phyloP scores from a whole-genome alignment of 2,329 filamentous ascomycete species.

The Periglandula ipomoeae region DNA sequence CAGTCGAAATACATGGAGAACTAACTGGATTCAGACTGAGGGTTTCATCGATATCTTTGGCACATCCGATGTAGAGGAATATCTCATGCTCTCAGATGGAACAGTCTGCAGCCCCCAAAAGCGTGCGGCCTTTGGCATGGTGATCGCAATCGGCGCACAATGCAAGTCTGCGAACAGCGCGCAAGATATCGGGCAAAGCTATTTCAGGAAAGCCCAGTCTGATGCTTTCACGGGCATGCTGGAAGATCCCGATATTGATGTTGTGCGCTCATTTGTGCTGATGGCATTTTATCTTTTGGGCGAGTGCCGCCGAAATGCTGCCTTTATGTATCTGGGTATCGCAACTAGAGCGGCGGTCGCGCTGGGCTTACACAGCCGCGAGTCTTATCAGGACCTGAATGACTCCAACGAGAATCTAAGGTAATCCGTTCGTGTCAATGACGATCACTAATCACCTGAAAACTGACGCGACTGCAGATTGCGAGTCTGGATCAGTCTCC shows the following conservation, averaged over 20 bases:
- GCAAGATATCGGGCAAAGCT: constrained; percentile 26
- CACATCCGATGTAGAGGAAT: constrained; percentile 17
- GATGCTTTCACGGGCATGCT: constrained; percentile 21
- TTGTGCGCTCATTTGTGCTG: constrained; percentile 42
- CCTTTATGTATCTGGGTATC: constrained; percentile 55
- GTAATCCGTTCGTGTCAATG: constrained; percentile 10
- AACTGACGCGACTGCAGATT: constrained; percentile 14
- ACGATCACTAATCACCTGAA: not conserved
- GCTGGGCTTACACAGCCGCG: constrained; percentile 40
- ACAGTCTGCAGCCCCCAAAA: constrained; percentile 5
- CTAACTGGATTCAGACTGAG: constrained; percentile 18
- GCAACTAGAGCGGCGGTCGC: constrained; percentile 48
- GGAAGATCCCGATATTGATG: constrained; percentile 43
- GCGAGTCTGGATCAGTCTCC: constrained; percentile 27
- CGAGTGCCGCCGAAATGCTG: constrained; percentile 48
- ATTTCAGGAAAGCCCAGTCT: constrained; percentile 19
- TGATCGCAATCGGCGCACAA: constrained; percentile 18
- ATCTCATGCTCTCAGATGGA: constrained; percentile 10
- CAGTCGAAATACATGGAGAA: not conserved
- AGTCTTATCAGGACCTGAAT: constrained; percentile 18
- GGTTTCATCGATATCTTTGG: constrained; percentile 25
- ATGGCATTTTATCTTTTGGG: constrained; percentile 53
- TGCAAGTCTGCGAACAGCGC: constrained; percentile 19
- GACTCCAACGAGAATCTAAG: constrained; percentile 12
- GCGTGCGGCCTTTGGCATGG: constrained; percentile 28